These are phyloP conservation scores for Aspergillus amoenus DNA, from an alignment of 2,329 filamentous ascomycete species.

Conservation along the genomic window DNA sequence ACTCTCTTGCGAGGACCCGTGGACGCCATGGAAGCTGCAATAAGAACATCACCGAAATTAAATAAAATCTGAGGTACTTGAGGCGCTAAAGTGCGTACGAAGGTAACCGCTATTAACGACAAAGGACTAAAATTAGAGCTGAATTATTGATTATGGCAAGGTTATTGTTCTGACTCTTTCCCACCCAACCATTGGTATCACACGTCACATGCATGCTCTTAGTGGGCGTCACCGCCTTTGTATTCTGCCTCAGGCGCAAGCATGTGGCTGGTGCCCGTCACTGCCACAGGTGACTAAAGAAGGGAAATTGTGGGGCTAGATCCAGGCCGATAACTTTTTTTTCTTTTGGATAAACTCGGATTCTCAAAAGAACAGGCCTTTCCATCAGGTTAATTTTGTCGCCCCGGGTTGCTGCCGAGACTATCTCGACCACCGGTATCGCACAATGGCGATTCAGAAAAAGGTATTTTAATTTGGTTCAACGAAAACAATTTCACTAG, in stretches of 20 bases:
- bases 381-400: conserved; percentile 12
- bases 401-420: conserved; percentile 24
- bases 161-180: conserved; percentile 2
- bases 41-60: conserved; percentile 35
- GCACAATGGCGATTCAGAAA: conserved; percentile 89
- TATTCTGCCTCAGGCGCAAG: conserved; percentile 21
- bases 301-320: conserved; percentile 15
- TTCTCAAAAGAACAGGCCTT: conserved; percentile 7
- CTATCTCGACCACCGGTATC: conserved; percentile 21
- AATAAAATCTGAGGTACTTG: not conserved
- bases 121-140: not conserved
- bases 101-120: not conserved
- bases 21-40: conserved; percentile 35
- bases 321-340: conserved; percentile 25
- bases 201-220: conserved; percentile 35
- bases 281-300: conserved; percentile 17
- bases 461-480: conserved; percentile 54
- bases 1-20: conserved; percentile 46
- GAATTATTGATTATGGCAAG: not conserved
- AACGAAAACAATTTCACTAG: not conserved
- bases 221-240: conserved; percentile 17
- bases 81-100: not conserved
- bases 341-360: conserved; percentile 14
- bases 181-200: conserved; percentile 26
- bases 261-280: conserved; percentile 14